Conservation (phyloP, 768 basidiomycete genomes). For the Hysterangium stoloniferum region DNA sequence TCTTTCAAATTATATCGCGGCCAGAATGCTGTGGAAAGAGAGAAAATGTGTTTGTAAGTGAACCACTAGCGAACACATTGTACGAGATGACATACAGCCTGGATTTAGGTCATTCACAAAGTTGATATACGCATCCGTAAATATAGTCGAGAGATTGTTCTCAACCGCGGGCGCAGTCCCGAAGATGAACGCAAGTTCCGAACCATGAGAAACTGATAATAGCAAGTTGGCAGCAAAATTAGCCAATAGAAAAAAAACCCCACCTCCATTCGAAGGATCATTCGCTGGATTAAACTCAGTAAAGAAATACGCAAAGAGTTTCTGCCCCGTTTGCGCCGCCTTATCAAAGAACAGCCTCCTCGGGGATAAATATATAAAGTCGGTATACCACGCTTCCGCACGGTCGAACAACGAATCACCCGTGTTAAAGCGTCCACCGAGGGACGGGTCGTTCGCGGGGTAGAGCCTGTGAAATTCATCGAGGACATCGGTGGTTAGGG, state of each 20-base stretch:
- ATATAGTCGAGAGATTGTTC: conserved; percentile 36
- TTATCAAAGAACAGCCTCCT: conserved; percentile 43
- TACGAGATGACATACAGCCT: conserved; percentile 34
- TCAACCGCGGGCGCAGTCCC: conserved; percentile 38
- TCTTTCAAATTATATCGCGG: conserved; percentile 30
- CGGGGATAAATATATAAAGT: conserved; percentile 46
- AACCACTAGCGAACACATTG: too few species aligned
- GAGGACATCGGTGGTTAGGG: conserved; percentile 35
- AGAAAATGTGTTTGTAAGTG: background rate
- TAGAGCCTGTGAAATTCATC: conserved; percentile 32
- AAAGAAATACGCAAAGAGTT: conserved; percentile 49
- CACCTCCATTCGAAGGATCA: conserved; percentile 40
- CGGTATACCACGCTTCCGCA: conserved; percentile 49
- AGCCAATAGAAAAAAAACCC: conserved; percentile 13
- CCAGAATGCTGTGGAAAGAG: conserved; percentile 33
- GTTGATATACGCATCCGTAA: conserved; percentile 47
- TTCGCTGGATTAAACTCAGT: conserved; percentile 51
- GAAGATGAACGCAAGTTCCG: conserved; percentile 42
- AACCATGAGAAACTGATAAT: conserved; percentile 38
- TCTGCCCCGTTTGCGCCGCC: conserved; percentile 36
- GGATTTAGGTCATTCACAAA: conserved; percentile 51
- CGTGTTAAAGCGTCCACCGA: conserved; percentile 47
- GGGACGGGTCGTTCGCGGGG: conserved; percentile 39
- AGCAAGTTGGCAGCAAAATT: background rate
- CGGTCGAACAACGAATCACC: conserved; percentile 55